Percentiles rank a stretch among this genome's conserved stretches.
These are phyloP conservation scores for Aspergillus wentii DNA, from an alignment of 495 filamentous ascomycete genomes.

Conservation along the genomic window DNA sequence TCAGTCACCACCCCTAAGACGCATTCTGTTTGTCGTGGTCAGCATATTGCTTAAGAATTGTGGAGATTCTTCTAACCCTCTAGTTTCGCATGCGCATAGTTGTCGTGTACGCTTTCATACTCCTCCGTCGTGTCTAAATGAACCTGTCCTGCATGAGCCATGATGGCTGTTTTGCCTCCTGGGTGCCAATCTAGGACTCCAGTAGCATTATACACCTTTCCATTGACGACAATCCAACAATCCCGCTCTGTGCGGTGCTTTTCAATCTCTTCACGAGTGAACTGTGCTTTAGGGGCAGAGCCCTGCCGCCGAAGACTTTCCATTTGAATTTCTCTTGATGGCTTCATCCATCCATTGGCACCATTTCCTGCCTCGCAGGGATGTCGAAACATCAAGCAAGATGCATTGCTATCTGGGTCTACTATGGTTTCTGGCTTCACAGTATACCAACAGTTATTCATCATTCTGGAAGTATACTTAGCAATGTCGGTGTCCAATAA, in stretches of 20 bases:
- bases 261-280: conserved; percentile 49
- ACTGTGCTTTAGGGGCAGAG: conserved; percentile 21
- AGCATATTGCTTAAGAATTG: not conserved
- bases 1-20: conserved; percentile 29
- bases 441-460: conserved; percentile 32
- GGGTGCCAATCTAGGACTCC: conserved; percentile 27
- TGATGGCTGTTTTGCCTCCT: conserved; percentile 24
- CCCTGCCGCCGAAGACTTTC: conserved; percentile 17
- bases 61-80: conserved; percentile 9
- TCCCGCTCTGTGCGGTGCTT: conserved; percentile 63
- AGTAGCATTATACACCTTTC: conserved; percentile 80
- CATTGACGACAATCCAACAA: conserved; percentile 78
- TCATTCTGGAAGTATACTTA: conserved; percentile 25
- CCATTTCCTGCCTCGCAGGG: conserved; percentile 11
- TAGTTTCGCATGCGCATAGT: conserved; percentile 24
- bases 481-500: not conserved
- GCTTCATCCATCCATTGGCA: conserved; percentile 16
- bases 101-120: conserved; percentile 30
- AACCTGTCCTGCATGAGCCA: conserved; percentile 26
- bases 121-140: conserved; percentile 25
- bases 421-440: conserved; percentile 19
- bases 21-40: conserved; percentile 18
- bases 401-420: conserved; percentile 7
- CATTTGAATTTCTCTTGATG: conserved; percentile 15
- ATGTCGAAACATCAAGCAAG: conserved; percentile 14